Base-by-base conservation (phyloP, 257 asterid species). In the Paulownia fortunei region DNA sequence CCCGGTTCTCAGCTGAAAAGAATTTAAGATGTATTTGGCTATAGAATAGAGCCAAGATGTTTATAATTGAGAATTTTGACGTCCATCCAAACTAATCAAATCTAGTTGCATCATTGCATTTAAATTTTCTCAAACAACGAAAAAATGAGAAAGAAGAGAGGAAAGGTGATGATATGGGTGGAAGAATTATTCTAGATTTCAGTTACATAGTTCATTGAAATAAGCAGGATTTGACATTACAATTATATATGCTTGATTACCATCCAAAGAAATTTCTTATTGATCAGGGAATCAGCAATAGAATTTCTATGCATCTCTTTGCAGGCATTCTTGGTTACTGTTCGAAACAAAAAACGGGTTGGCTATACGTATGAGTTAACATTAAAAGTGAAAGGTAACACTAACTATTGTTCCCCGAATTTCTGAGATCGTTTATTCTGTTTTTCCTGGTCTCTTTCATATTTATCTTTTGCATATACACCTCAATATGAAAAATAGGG, bases 281-380 rank as follows among this genome's bases (percentile, higher is more conserved):
- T 12, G 23, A 42, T 47, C 8, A 4, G 41, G 19, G 13, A 58
- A 21, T 60, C 5, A 58, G 32, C 42, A 11, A 41, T 69, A 30
- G 15, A n/a, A 19, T 58, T 63, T 37, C 19, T 10, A 11, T 72
- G 74, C 78, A 44, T 67, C 11, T 58, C 39, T 52, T 70, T 84
- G 87, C 91, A 96, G 98, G 99, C 99, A 51, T 93, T 92, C 78
- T 84, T 92, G 85, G 88, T 96, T 62, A 93, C 89, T 2, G 99
- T 96, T 32, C 90, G 98, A 19, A 96, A 96, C 85, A 96, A 92
- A 82, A 96, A 92, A 81, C 94, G 99, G 6, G 97, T 96, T 76
- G 99, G 99, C 79, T 96, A 96, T 75, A 90, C 96, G 3, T 96
- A 89, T 27, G 98, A 96, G 89, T 79, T 96, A 73, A 79, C 98